Conservation (phyloP, 176 grass and related monocot genomes). For the Oryza glaberrima region DNA sequence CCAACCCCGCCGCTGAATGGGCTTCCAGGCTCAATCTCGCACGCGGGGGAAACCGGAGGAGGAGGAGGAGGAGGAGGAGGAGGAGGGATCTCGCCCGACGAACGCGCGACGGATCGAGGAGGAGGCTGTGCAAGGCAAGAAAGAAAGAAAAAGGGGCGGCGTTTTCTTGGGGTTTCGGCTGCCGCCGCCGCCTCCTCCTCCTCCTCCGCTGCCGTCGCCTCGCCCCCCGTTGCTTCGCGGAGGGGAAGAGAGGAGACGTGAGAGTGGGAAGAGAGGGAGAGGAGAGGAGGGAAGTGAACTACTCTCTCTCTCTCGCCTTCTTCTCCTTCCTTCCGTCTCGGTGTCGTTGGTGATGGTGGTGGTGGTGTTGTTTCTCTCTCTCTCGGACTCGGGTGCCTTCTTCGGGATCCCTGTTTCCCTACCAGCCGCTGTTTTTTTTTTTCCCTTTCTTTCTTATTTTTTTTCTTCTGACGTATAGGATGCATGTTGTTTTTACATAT, state of each 20-base stretch:
- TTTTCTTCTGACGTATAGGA: too few relatives aligned
- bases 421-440: background rate
- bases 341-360: background rate
- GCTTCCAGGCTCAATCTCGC: background rate
- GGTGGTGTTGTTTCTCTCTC: background rate
- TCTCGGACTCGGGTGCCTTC: constrained; percentile 6
- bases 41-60: background rate
- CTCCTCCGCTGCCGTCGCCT: background rate
- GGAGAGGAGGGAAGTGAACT: constrained; percentile 27
- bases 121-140: constrained; percentile 32
- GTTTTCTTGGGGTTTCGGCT: background rate
- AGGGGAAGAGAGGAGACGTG: constrained; percentile 39
- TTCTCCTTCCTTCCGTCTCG: background rate
- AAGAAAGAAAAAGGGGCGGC: background rate
- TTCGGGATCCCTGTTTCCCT: background rate
- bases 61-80: too few relatives aligned
- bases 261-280: background rate
- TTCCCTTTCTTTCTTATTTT: background rate
- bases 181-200: background rate
- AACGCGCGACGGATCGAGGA: background rate
- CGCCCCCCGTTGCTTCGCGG: background rate
- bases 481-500: too few relatives aligned
- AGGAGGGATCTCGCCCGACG: constrained; percentile 33
- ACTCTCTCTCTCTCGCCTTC: constrained; percentile 29
- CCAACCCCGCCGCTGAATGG: too few relatives aligned